phyloP scores from a whole-genome alignment of 495 filamentous ascomycete genomes.

The Xylaria cubensis region DNA sequence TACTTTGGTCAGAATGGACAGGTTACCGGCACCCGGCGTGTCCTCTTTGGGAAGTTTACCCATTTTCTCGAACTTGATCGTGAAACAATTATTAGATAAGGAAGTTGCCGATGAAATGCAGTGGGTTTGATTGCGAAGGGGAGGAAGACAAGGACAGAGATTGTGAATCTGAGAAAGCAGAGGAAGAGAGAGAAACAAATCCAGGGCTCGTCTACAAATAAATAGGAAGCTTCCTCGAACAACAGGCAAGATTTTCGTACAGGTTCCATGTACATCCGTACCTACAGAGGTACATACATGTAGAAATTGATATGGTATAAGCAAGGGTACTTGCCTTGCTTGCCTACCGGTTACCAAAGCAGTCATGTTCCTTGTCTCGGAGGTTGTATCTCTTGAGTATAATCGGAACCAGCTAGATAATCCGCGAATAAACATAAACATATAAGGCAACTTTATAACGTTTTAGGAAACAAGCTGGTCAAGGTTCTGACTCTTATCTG shows the following conservation, averaged over 20 bases:
- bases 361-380: background rate
- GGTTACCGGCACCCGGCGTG: slow-evolving; percentile 31
- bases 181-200: slow-evolving; percentile 1
- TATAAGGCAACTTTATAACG: background rate
- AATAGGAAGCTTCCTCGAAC: background rate
- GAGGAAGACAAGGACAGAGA: background rate
- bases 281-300: background rate
- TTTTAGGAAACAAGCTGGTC: background rate
- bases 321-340: background rate
- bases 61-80: slow-evolving; percentile 27
- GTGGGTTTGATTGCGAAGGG: background rate
- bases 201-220: background rate
- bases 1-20: slow-evolving; percentile 42
- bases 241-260: background rate
- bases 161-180: background rate
- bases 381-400: background rate
- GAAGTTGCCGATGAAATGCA: background rate
- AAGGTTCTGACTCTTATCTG: background rate
- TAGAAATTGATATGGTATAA: background rate
- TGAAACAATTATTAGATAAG: background rate
- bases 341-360: background rate
- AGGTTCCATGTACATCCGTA: background rate
- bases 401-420: background rate
- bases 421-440: slow-evolving; percentile 4
- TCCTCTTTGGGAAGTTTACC: slow-evolving; percentile 2